Evolutionary conservation across 2,329 filamentous ascomycete species (phyloP).

Genomic region (Celoporthe dispersa): DNA sequence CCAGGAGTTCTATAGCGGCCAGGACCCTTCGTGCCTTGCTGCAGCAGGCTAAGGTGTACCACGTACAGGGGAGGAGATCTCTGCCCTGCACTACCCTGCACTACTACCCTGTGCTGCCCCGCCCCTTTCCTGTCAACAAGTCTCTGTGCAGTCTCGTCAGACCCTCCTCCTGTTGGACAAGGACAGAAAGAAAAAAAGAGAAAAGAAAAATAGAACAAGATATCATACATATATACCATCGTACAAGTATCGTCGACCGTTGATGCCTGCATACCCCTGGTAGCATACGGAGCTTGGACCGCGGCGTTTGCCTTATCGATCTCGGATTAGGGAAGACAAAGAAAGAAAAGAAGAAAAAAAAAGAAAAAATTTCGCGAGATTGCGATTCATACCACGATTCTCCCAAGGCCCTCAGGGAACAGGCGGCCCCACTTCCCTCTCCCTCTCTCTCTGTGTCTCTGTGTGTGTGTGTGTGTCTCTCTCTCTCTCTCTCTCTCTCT

Average conservation of each 20-base stretch:
- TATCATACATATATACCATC: no score
- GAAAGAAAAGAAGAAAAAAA: neutral
- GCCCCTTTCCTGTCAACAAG: neutral
- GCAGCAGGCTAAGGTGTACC: neutral
- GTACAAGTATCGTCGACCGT: neutral
- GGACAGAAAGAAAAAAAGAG: no score
- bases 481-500: neutral
- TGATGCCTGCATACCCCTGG: neutral
- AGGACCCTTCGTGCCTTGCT: neutral
- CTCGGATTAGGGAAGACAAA: constrained; percentile 1
- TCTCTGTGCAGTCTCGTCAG: neutral
- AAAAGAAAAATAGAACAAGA: no score
- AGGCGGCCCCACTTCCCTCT: neutral
- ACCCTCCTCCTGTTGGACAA: neutral
- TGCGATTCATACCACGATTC: constrained; percentile 7
- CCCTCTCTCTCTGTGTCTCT: neutral
- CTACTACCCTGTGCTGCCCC: neutral
- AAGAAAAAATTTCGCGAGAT: neutral
- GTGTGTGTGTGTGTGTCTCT: no score
- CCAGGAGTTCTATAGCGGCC: neutral
- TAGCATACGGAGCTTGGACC: neutral
- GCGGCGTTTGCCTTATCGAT: constrained; percentile 11
- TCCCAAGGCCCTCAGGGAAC: neutral
- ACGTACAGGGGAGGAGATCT: neutral
- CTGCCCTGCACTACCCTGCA: neutral